Evolutionary conservation across 306 rosid species (phyloP), one percentile per base, ranked within the genome.

Genomic region (peach (Prunus persica)): DNA sequence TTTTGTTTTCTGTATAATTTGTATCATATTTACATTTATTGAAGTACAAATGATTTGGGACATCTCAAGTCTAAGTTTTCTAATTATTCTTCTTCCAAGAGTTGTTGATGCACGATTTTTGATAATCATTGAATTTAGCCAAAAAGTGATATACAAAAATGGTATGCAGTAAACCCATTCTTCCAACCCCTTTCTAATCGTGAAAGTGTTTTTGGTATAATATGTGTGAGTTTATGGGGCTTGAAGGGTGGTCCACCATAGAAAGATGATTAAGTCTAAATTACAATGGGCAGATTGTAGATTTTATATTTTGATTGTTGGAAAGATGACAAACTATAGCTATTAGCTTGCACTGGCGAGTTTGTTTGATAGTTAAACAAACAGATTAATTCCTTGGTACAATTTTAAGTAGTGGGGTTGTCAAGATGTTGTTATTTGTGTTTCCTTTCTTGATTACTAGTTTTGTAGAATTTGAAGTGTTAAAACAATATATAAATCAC

Each of bases 11-110:
- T n/a, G 30, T 52, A 38, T 6, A 25, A 8, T 67, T 14, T 67
- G 38, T 22, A 46, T 14, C 9, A 8, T 27, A 27, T 50, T 49
- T 69, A 8, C 10, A 11, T 25, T 4, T 18, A 12, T 69, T 43
- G 46, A 34, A 65, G 19, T 32, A 13, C 6, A 6, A 63, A n/a
- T 34, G 19, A 49, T n/a, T 45, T 41, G 41, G 20, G 28, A 43
- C 71, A 41, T 30, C 71, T 66, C 52, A 65, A 38, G 22, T 65
- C 70, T 38, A 22, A 19, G 54, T 43, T 20, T 43, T 66, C 71
- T 3, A 1, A 19, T 70, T 5, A 19, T 70, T 41, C 16, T 70
- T 38, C 15, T 34, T 27, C 50, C 70, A 19, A 7, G 12, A 5
- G n/a, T 41, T 65, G 50, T 38, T 38, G 16, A 18, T 27, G 58